Conservation (phyloP, 2,329 filamentous ascomycete species). For the Cladobotryum mycophilum region DNA sequence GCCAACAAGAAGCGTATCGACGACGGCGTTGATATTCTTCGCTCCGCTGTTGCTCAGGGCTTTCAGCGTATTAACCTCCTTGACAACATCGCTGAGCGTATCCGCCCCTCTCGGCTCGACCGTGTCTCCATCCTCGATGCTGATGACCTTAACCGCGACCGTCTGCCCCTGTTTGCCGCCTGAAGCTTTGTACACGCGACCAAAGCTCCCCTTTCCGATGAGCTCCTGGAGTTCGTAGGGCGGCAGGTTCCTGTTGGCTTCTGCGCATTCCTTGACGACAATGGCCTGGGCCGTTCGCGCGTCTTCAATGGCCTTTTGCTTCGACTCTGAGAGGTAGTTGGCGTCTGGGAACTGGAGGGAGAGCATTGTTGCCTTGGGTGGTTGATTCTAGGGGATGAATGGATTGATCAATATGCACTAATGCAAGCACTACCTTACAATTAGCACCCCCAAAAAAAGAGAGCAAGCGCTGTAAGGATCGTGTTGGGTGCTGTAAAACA, state of each 20-base stretch:
- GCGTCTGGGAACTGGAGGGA: conserved; percentile 2
- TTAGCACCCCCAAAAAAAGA: no score
- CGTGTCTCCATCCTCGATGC: conserved; percentile 65
- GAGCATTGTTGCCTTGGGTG: conserved; percentile 1
- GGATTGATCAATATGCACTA: no score
- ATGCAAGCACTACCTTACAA: not conserved
- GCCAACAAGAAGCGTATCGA: conserved; percentile 69
- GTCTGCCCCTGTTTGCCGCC: conserved; percentile 28
- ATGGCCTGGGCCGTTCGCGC: conserved; percentile 60
- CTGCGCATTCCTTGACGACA: conserved; percentile 55
- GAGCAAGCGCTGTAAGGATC: no score
- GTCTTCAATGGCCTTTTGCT: conserved; percentile 58
- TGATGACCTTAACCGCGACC: conserved; percentile 69
- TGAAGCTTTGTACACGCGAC: conserved; percentile 64
- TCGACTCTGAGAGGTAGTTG: conserved; percentile 19
- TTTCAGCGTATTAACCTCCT: conserved; percentile 59
- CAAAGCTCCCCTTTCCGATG: conserved; percentile 68
- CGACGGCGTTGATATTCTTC: conserved; percentile 71
- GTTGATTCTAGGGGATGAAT: not conserved
- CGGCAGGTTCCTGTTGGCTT: conserved; percentile 52
- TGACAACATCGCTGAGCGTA: conserved; percentile 57
- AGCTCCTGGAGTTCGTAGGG: conserved; percentile 61
- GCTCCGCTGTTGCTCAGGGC: conserved; percentile 66
- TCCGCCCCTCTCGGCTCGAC: conserved; percentile 50
- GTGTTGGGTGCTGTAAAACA: no score